Percentiles rank a stretch among this genome's conserved stretches.
Conservation (phyloP, 1,284 basidiomycete species). For the Ustilago cynodontis region DNA sequence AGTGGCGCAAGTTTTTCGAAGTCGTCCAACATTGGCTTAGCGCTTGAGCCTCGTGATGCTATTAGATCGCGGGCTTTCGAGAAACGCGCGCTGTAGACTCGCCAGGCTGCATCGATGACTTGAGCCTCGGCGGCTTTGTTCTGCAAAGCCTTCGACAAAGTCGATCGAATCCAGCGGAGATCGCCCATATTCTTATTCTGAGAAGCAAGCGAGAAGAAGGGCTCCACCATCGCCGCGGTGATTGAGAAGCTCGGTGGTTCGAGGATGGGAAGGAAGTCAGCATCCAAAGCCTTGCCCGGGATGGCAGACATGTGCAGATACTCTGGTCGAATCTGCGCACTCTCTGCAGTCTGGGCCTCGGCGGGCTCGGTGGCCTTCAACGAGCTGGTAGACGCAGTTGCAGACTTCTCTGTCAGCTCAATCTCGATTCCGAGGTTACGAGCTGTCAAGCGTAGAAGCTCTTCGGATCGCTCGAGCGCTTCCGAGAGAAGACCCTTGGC, state of each 20-base stretch:
- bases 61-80: conserved; percentile 22
- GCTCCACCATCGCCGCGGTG: conserved; percentile 44
- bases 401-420: conserved; percentile 2
- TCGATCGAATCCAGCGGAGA: conserved; percentile 34
- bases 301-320: conserved; percentile 13
- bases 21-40: not conserved
- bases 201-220: conserved; percentile 45
- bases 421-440: conserved; percentile 33
- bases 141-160: conserved; percentile 36
- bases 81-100: conserved; percentile 34
- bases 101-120: conserved; percentile 44
- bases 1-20: conserved; percentile 14
- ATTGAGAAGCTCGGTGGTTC: conserved; percentile 52
- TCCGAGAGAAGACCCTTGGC: conserved; percentile 43
- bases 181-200: conserved; percentile 21
- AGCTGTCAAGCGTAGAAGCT: conserved; percentile 29
- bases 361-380: not conserved
- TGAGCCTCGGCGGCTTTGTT: conserved; percentile 39
- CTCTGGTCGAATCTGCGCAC: conserved; percentile 19
- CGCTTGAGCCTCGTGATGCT: not conserved
- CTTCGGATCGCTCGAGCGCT: conserved; percentile 40
- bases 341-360: not conserved
- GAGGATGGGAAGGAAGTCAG: conserved; percentile 51
- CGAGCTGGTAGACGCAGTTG: not conserved
- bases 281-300: conserved; percentile 31